Evolutionary conservation across 179 eudicot species (phyloP), one percentile per base, ranked within the genome.

Genomic region (Heliamphora pulchella): DNA sequence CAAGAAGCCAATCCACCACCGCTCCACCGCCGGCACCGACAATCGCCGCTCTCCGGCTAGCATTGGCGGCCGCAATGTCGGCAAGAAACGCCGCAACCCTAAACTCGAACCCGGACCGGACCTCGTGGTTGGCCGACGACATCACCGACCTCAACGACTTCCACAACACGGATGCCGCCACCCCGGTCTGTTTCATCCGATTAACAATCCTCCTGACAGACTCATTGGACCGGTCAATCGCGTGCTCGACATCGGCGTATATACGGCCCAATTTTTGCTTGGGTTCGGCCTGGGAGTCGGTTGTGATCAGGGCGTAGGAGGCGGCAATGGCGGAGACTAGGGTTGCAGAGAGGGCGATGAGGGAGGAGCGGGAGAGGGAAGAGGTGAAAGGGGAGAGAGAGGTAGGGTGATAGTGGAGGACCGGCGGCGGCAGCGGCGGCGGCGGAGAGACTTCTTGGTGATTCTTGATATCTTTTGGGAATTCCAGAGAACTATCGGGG

Each of bases 81-180:
- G 99, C 99, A n/a, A 96, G 77, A 54, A 96, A 85, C 20, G 99
- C 88, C 51, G 99, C 98, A n/a, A 94, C 99, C 74, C 93, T 78
- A 48, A 89, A 89, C 87, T 94, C 98, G 65, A 96, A 96, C 64
- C 97, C 99, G 2, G 88, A 86, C 84, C 98, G 77, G 7, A 96
- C 99, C 85, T 88, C 97, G 31, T 90, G 86, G 61, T 91, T 94
- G 1, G 97, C 97, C 41, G 98, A 95, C 0, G 96, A 91, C 67
- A 94, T 81, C 1, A 94, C 92, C 63, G 97, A 93, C 48, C 86
- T 66, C 77, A 93, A 80, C 48, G 97, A 94, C 80, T 94, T 87
- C 96, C 92, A 89, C 3, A 94, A 75, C n/a, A 94, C 96, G 22
- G 96, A 72, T 8, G 97, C 93, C 0, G 97, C 98, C 0, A 85